Base-by-base conservation (phyloP, 495 filamentous ascomycete genomes). In the Terfezia boudieri region DNA sequence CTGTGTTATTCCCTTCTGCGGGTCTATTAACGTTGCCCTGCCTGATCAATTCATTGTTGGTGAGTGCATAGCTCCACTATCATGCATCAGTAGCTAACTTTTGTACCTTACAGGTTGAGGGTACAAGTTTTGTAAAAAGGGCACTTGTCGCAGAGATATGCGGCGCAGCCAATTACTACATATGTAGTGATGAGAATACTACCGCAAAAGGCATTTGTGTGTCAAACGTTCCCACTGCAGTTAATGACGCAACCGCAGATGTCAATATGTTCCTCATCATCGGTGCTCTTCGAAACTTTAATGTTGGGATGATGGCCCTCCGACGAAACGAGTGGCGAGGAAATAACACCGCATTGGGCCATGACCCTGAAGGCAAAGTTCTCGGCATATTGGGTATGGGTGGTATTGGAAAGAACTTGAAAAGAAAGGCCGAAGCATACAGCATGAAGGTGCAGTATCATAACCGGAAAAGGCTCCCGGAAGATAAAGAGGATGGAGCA, bases 311-410 rank as follows among this genome's bases (percentile, higher is more conserved):
- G 73, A 57, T 70, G 0, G 66, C 73, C 7, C 71, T 90, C 9
- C 74, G 80, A 6, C 59, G 72, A 12, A 78, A 78, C 2, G 69
- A 75, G 41, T 86, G 75, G 73, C 64, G 71, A 22, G 74, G 76
- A 6, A 55, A 68, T 14, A 17, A 51, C 4, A 51, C 49, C 8
- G 14, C 14, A 2, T 67, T 81, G 17, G 78, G 76, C 35, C 77
- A 75, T 57, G 82, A 84, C 59, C 81, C 81, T 20, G 67, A 77
- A 58, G 76, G 75, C 26, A 81, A 83, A 62, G 70, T 72, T 36
- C 70, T 85, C 4, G 81, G 81, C 17, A 79, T 94, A 59, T 74
- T 89, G 59, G 86, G 86, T 2, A 87, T 88, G 76, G 86, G 86
- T 32, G 86, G 85, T 37, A 92, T 92, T 53, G 84, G 83, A 49